phyloP scores from a whole-genome alignment of 2,329 filamentous ascomycete species.

The Cadophora malorum region DNA sequence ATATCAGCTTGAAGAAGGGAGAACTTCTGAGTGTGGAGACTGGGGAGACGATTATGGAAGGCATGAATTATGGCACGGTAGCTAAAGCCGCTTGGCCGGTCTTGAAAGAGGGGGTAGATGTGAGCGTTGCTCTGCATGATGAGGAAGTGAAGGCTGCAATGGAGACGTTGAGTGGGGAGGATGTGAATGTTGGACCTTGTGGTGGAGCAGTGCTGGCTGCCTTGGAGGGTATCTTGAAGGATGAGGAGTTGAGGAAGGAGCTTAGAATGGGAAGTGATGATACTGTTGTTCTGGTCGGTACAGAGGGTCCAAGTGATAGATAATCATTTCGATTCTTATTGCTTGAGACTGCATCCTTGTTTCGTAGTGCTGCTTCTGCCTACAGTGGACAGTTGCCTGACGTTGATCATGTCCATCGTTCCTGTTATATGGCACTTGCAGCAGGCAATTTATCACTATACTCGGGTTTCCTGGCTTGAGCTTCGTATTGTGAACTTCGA shows the following conservation, averaged over 20 bases:
- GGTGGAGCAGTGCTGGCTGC: conserved; percentile 3
- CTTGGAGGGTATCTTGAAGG: background rate
- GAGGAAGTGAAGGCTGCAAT: background rate
- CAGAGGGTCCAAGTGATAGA: background rate
- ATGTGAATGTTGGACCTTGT: background rate
- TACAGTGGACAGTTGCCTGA: no score
- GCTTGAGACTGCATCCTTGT: background rate
- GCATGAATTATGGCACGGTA: conserved; percentile 3
- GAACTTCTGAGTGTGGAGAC: background rate
- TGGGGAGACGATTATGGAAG: background rate
- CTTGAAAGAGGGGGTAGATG: conserved; percentile 13
- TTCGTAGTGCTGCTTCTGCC: background rate
- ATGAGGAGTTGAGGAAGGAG: background rate
- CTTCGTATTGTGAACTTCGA: no score
- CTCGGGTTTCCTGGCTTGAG: no score
- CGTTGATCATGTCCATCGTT: no score
- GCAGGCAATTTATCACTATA: no score
- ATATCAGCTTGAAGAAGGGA: background rate
- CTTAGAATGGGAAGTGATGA: background rate
- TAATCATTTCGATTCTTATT: background rate
- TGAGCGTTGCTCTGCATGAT: background rate
- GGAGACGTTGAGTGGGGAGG: background rate
- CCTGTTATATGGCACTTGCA: no score
- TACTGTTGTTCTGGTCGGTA: background rate
- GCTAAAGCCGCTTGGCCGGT: conserved; percentile 10